Evolutionary conservation across 2,329 filamentous ascomycete species (phyloP).

Genomic region (Scedosporium aurantiacum): DNA sequence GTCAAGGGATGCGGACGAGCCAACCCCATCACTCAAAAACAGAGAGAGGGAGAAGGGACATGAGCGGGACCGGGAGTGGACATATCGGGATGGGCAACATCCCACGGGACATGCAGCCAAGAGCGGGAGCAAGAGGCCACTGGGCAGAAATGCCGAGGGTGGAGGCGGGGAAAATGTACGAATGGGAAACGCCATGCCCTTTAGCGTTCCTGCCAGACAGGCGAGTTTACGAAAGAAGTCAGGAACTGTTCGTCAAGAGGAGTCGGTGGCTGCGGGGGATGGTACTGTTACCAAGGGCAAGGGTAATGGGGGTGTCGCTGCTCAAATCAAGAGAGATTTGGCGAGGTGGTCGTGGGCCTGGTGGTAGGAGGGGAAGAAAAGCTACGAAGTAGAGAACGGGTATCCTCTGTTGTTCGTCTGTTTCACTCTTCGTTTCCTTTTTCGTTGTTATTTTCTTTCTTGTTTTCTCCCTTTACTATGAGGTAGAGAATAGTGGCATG

Average conservation of each 20-base stretch:
- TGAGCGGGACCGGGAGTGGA: not conserved
- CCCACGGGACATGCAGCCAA: not conserved
- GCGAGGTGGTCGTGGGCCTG: conserved; percentile 11
- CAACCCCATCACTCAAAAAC: not conserved
- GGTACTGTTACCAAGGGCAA: not conserved
- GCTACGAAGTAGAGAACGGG: too few species aligned
- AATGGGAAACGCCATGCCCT: not conserved
- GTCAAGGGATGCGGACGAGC: not conserved
- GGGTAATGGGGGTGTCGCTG: not conserved
- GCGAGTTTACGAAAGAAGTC: conserved; percentile 1
- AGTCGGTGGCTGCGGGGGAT: not conserved
- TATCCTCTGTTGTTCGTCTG: too few species aligned
- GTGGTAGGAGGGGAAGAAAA: conserved; percentile 5
- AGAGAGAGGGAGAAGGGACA: not conserved
- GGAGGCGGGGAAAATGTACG: not conserved
- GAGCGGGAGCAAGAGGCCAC: not conserved
- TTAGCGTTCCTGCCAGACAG: conserved; percentile 1
- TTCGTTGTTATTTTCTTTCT: not conserved
- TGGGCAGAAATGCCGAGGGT: not conserved
- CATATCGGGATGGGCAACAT: not conserved
- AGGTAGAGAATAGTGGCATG: not conserved
- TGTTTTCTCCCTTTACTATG: not conserved
- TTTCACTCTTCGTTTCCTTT: not conserved
- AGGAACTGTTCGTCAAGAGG: not conserved
- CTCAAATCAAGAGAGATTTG: conserved; percentile 5